These are phyloP conservation scores for Ogataea ganodermae DNA, from an alignment of 805 yeast species.

Conservation along the genomic window DNA sequence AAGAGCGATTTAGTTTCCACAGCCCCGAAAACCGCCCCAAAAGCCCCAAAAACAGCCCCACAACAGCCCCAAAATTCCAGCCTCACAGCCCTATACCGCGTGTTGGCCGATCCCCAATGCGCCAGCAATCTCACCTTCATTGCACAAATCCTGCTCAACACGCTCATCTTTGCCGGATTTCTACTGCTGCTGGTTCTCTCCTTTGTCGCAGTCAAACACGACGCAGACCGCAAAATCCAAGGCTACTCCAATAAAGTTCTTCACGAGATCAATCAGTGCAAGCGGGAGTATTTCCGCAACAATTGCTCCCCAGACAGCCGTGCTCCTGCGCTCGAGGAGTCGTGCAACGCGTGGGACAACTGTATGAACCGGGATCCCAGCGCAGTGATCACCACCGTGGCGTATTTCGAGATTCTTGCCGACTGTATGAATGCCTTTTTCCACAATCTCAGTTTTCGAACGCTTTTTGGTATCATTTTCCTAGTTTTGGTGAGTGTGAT, in stretches of 20 bases:
- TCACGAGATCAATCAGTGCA: slow-evolving; percentile 67
- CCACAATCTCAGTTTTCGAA: slow-evolving; percentile 30
- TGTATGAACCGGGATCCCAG: slow-evolving; percentile 84
- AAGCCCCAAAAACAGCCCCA: slow-evolving; percentile 2
- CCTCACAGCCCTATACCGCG: slow-evolving; percentile 6
- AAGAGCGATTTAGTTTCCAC: not conserved
- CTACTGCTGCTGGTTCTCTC: slow-evolving; percentile 23
- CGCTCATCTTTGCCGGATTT: slow-evolving; percentile 25
- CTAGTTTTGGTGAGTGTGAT: slow-evolving; percentile 22
- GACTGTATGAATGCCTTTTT: slow-evolving; percentile 38
- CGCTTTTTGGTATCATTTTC: slow-evolving; percentile 25
- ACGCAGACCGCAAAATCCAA: slow-evolving; percentile 71
- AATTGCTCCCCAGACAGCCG: slow-evolving; percentile 65
- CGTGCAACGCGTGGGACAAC: slow-evolving; percentile 73
- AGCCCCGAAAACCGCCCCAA: not conserved
- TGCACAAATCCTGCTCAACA: slow-evolving; percentile 30
- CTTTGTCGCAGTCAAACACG: slow-evolving; percentile 40
- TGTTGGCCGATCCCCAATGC: slow-evolving; percentile 31
- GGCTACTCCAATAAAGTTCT: slow-evolving; percentile 59
- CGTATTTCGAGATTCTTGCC: slow-evolving; percentile 37
- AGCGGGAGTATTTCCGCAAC: slow-evolving; percentile 67
- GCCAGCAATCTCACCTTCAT: slow-evolving; percentile 29
- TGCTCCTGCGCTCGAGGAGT: slow-evolving; percentile 72
- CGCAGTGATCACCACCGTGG: slow-evolving; percentile 34
- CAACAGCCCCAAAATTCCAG: not conserved